Evolutionary conservation across 1,284 basidiomycete genomes (phyloP).

Genomic region (Papiliotrema laurentii): DNA sequence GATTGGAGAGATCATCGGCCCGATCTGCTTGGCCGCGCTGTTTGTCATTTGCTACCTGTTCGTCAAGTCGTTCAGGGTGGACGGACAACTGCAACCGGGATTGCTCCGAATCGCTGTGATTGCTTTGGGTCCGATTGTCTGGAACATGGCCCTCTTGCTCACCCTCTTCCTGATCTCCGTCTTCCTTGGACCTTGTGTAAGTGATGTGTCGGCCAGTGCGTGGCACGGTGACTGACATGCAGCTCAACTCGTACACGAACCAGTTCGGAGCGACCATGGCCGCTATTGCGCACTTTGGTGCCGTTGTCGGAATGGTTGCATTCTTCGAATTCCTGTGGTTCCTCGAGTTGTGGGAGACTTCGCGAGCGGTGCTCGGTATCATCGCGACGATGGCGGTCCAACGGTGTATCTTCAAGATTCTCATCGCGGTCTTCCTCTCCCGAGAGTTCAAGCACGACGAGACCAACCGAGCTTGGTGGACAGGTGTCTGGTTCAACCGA

Average conservation of each 20-base stretch:
- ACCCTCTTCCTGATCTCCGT: constrained; percentile 83
- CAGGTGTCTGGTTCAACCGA: constrained; percentile 90
- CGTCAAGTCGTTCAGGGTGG: constrained; percentile 59
- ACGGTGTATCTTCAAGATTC: constrained; percentile 81
- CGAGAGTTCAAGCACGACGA: constrained; percentile 97
- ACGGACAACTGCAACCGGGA: constrained; percentile 58
- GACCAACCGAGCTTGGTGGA: constrained; percentile 97
- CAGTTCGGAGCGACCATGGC: constrained; percentile 88
- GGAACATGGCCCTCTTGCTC: constrained; percentile 85
- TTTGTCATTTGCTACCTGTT: constrained; percentile 84
- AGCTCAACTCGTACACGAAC: constrained; percentile 76
- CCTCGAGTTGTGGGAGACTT: constrained; percentile 68
- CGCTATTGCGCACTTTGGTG: constrained; percentile 73
- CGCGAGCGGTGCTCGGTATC: constrained; percentile 84
- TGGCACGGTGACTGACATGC: constrained; percentile 22
- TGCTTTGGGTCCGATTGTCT: constrained; percentile 89
- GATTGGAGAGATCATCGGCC: constrained; percentile 81
- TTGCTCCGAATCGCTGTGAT: constrained; percentile 91
- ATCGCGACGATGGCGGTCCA: constrained; percentile 83
- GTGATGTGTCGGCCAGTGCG: constrained; percentile 2
- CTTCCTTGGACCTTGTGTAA: constrained; percentile 71
- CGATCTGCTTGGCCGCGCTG: constrained; percentile 72
- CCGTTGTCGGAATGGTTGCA: constrained; percentile 74
- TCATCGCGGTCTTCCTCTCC: constrained; percentile 86
- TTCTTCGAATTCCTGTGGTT: constrained; percentile 80